Conservation (phyloP, 108 stramenopile species). For the Conticribra weissflogii region DNA sequence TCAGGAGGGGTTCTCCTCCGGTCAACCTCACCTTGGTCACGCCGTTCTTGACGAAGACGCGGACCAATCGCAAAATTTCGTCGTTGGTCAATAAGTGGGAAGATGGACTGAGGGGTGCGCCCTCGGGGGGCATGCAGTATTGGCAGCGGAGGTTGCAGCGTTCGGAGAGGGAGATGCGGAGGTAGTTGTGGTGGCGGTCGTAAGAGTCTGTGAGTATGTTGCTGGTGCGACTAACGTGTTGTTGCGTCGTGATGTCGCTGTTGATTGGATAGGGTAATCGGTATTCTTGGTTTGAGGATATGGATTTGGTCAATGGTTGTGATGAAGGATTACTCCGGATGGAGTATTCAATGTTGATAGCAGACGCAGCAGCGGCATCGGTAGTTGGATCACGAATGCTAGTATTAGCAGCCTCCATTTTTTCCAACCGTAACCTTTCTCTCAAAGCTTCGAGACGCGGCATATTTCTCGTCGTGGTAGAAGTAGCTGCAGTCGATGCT, state of each 20-base stretch:
- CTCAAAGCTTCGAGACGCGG: conserved; percentile 33
- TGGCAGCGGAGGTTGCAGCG: conserved; percentile 96
- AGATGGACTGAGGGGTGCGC: conserved; percentile 80
- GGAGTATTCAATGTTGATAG: not conserved
- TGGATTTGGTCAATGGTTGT: too few relatives aligned
- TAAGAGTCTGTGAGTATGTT: conserved; percentile 79
- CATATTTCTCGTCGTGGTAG: conserved; percentile 17
- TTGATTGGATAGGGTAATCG: too few relatives aligned
- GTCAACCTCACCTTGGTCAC: conserved; percentile 88
- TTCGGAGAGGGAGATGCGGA: conserved; percentile 96
- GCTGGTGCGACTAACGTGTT: not conserved
- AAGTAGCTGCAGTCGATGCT: not conserved
- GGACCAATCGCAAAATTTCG: conserved; percentile 85
- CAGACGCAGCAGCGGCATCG: not conserved
- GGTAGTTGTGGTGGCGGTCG: conserved; percentile 92
- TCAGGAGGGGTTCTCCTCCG: conserved; percentile 95
- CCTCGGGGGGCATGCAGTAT: conserved; percentile 99
- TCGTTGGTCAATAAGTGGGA: conserved; percentile 75
- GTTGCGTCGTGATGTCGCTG: not conserved
- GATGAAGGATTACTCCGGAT: too few relatives aligned
- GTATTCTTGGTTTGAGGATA: not conserved
- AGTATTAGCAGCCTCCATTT: not conserved
- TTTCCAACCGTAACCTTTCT: conserved; percentile 35
- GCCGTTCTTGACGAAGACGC: conserved; percentile 79
- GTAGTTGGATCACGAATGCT: not conserved